Conservation (phyloP, 257 asterid genomes). For the Primulina tabacum region DNA sequence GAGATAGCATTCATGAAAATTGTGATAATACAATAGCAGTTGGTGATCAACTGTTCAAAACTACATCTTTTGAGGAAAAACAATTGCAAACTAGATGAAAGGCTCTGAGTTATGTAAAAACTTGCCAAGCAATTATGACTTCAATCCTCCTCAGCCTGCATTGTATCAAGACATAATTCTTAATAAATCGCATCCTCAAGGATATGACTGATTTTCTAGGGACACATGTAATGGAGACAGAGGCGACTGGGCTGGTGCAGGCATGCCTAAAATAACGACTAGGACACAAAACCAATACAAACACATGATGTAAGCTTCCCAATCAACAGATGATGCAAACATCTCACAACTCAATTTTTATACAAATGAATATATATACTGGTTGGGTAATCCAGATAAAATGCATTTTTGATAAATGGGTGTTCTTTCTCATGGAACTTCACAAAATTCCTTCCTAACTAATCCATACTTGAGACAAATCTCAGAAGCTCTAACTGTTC, state of each 20-base stretch:
- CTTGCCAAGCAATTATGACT: constrained; percentile 13
- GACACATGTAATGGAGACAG: neutral
- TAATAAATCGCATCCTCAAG: neutral
- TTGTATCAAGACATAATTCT: neutral
- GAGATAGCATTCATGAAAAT: constrained; percentile 24
- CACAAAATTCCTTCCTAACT: neutral
- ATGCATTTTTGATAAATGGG: neutral
- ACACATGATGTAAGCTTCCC: neutral
- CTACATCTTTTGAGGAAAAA: constrained; percentile 24
- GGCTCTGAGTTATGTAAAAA: constrained; percentile 2
- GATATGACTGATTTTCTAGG: neutral
- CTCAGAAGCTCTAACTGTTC: neutral
- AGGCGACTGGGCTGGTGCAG: neutral
- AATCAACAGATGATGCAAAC: neutral
- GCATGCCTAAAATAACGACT: neutral
- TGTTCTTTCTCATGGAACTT: neutral
- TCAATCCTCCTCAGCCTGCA: constrained; percentile 47
- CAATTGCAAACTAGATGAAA: constrained; percentile 27
- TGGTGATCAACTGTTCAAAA: constrained; percentile 17
- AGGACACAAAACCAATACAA: neutral
- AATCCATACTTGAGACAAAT: neutral
- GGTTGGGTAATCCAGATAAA: neutral
- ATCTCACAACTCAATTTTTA: neutral
- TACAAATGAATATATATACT: neutral
- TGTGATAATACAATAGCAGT: constrained; percentile 23